A percentile compares a stretch with the other conserved stretches of the same genome.
Conservation (phyloP, 2,329 filamentous ascomycete species). For the Fusarium sp. region DNA sequence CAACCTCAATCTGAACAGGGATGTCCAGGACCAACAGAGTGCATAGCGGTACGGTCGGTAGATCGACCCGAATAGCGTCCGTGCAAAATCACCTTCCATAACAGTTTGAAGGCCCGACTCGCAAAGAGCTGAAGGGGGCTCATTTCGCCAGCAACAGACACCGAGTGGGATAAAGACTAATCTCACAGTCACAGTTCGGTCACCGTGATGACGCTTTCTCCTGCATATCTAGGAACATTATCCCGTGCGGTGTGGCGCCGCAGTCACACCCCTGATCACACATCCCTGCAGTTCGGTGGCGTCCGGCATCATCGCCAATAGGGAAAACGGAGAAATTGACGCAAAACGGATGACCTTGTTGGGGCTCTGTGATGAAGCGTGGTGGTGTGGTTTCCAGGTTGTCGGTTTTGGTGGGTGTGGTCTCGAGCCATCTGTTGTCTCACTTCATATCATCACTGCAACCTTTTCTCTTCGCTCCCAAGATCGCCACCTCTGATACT, state of each 20-base stretch:
- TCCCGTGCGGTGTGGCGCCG: neutral
- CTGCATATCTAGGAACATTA: neutral
- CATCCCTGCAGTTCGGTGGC: neutral
- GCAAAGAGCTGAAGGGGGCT: neutral
- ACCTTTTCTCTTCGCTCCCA: neutral
- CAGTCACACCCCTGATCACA: neutral
- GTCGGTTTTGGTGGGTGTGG: neutral
- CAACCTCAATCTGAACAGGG: neutral
- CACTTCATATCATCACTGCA: neutral
- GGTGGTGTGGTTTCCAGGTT: neutral
- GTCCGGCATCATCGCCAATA: neutral
- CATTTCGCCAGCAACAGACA: neutral
- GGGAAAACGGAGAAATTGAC: neutral
- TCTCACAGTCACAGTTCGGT: neutral
- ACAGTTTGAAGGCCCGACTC: neutral
- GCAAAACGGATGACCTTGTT: neutral
- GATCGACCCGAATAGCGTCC: neutral
- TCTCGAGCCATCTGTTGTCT: neutral
- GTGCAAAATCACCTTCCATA: neutral
- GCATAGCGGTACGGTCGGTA: neutral
- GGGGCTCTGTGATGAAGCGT: neutral
- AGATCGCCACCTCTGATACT: neutral
- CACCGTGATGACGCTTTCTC: neutral
- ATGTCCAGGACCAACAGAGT: neutral
- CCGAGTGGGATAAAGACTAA: neutral